Evolutionary conservation across 306 rosid species (phyloP), one percentile per base, ranked within the genome.

Genomic region (Carpinus viminea): DNA sequence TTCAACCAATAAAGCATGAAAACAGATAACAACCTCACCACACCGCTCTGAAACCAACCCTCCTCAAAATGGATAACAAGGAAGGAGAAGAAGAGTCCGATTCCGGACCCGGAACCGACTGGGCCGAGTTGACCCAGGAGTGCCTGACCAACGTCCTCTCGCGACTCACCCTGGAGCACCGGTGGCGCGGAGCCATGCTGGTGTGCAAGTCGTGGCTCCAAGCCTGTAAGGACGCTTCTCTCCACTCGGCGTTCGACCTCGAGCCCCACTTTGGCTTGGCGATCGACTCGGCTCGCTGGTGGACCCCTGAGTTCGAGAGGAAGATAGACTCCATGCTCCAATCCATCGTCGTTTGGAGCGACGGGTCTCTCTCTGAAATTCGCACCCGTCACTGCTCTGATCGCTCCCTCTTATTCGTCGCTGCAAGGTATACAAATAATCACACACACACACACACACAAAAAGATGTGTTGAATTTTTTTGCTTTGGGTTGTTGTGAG

Each of bases 111-210:
- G 12, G 20, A 8, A 68, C 18, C 7, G 91, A 83, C 47, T 95
- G 97, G 98, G 78, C 88, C 75, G 97, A 91, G 86, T 79, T 95
- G 88, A 92, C 96, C 78, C 87, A 71, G 12, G 97, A 88, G 75
- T 91, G 92, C 74, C 95, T 95, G 62, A 68, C 80, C 81, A 86
- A 87, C 87, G 89, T 95, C 87, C 82, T 95, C 66, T 78, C 88
- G 20, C 97, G 97, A 13, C 93, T 95, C 79, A 66, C 83, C 87
- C 15, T 80, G 4, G 87, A 86, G 78, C 90, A 91, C 15, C 96
- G 89, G 62, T 95, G 97, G 96, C 89, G 82, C 12, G 89, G 93
- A 3, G 72, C 91, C 74, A 87, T 90, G 91, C 70, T 95, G 2
- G 91, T 88, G 7, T 92, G 93, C 96, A 92, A 92, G 75, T 79